These are phyloP conservation scores for Conticribra guillardii DNA, from an alignment of 108 stramenopile genomes.

Conservation along the genomic window DNA sequence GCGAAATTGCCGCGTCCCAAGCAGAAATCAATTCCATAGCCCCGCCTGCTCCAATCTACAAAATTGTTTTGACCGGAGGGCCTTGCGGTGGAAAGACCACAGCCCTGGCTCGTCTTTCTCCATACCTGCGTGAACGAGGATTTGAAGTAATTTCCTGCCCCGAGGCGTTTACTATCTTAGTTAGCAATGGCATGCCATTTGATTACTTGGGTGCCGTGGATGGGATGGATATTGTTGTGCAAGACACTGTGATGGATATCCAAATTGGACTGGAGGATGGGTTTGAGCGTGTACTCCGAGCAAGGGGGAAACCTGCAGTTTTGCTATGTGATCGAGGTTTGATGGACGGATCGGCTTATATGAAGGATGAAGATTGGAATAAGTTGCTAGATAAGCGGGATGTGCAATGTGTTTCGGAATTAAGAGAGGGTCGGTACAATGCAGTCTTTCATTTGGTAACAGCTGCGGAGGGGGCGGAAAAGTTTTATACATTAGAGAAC, in stretches of 20 bases:
- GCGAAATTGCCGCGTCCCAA: slow-evolving; percentile 2
- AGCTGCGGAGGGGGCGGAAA: slow-evolving; percentile 89
- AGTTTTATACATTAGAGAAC: slow-evolving; percentile 91
- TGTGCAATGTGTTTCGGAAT: slow-evolving; percentile 57
- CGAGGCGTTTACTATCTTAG: slow-evolving; percentile 90
- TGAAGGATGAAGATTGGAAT: slow-evolving; percentile 70
- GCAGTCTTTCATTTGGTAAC: slow-evolving; percentile 95
- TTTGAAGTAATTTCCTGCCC: slow-evolving; percentile 93
- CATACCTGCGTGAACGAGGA: slow-evolving; percentile 74
- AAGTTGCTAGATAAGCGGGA: slow-evolving; percentile 56
- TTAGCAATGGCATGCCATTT: slow-evolving; percentile 82
- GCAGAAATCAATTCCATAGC: slow-evolving; percentile 47
- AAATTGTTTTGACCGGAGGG: slow-evolving; percentile 91
- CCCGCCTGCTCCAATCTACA: slow-evolving; percentile 56
- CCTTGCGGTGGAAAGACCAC: slow-evolving; percentile 98
- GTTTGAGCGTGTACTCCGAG: slow-evolving; percentile 76
- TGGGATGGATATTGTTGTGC: slow-evolving; percentile 80
- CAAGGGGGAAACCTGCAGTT: slow-evolving; percentile 81
- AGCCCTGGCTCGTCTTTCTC: slow-evolving; percentile 63
- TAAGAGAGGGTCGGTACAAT: slow-evolving; percentile 91
- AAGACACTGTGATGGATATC: slow-evolving; percentile 86
- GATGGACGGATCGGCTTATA: slow-evolving; percentile 94
- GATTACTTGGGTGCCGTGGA: slow-evolving; percentile 73
- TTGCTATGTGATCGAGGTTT: slow-evolving; percentile 93
- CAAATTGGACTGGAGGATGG: slow-evolving; percentile 88